Evolutionary conservation across 2,329 filamentous ascomycete species (phyloP), one percentile per base, ranked within the genome.

Genomic region (Talaromyces sp.): DNA sequence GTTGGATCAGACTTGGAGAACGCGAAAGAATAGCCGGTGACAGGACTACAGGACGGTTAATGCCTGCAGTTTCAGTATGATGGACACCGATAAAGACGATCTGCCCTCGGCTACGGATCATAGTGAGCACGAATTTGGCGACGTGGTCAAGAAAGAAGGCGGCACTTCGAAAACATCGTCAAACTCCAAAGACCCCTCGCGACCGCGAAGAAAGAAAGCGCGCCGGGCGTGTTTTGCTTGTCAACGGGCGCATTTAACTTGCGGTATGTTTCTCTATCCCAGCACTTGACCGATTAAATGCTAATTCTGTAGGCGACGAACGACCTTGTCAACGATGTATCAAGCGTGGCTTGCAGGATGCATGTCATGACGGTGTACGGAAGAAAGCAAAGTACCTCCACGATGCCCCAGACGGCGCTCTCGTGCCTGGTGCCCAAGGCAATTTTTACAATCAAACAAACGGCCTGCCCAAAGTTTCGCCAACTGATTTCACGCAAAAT

Each of bases 311-410:
- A 98, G 95, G 94, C 73, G 95, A 99, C 76, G 94, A 99, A 78
- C 87, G 95, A 71, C 95, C 95, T 62, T 99, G 95, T 76, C 88
- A 93, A 74, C 86, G 95, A 73, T 99, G 95, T 77, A 92, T 98
- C 71, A 97, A 97, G 79, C 90, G 95, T 72, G 92, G 92, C 54
- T 86, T 98, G 24, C 91, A 93, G 73, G 93, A 97, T 76, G 88
- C 88, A 67, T 99, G 95, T 74, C 93, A 97, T 77, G 95, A 99
- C 75, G 95, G 95, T 62, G 93, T 98, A 60, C 90, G 95, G 68
- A 99, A 99, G 80, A 99, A 98, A 84, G 95, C 95, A 61, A 99
- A 99, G 78, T 99, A 99, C 78, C 90, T 99, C 64, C 93, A 98
- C 74, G 95, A 98, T 84, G 93, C 94, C 31, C 93, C 94, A 41